Evolutionary conservation across 805 yeast genomes (phyloP).

Genomic region (Metschnikowia drakensbergensis): DNA sequence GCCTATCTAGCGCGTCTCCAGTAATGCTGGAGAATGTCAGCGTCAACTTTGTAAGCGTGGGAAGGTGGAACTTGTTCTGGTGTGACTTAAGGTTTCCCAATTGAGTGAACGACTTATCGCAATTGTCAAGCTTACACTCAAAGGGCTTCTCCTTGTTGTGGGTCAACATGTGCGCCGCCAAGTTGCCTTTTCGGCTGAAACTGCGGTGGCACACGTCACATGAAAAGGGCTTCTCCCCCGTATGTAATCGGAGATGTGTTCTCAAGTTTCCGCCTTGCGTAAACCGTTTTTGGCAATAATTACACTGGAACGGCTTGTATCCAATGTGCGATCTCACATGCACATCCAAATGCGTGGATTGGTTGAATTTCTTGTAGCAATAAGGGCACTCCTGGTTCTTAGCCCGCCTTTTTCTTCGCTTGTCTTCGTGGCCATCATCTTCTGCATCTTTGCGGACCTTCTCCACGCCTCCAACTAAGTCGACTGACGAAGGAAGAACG

Average conservation of each 20-base stretch:
- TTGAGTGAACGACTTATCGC: constrained; percentile 85
- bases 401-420: constrained; percentile 22
- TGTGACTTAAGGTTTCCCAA: constrained; percentile 91
- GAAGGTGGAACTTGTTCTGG: constrained; percentile 82
- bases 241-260: constrained; percentile 80
- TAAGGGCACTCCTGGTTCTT: constrained; percentile 70
- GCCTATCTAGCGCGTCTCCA: constrained; percentile 43
- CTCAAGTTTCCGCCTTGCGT: constrained; percentile 89
- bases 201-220: constrained; percentile 74
- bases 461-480: constrained; percentile 76
- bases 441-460: constrained; percentile 40
- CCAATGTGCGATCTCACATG: constrained; percentile 88
- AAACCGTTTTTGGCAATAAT: constrained; percentile 72
- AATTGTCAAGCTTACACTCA: constrained; percentile 73
- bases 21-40: constrained; percentile 57
- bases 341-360: constrained; percentile 87
- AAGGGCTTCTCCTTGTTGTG: constrained; percentile 78
- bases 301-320: constrained; percentile 76
- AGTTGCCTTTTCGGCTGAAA: constrained; percentile 87
- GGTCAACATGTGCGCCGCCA: constrained; percentile 81
- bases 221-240: constrained; percentile 87
- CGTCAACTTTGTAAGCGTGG: constrained; percentile 65
- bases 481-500: constrained; percentile 52
- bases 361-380: constrained; percentile 78
- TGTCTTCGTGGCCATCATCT: constrained; percentile 20